Percentiles rank a stretch among this genome's conserved stretches.
phyloP scores from a whole-genome alignment of 2,329 filamentous ascomycete genomes.

The Paraphaeosphaeria minitans region DNA sequence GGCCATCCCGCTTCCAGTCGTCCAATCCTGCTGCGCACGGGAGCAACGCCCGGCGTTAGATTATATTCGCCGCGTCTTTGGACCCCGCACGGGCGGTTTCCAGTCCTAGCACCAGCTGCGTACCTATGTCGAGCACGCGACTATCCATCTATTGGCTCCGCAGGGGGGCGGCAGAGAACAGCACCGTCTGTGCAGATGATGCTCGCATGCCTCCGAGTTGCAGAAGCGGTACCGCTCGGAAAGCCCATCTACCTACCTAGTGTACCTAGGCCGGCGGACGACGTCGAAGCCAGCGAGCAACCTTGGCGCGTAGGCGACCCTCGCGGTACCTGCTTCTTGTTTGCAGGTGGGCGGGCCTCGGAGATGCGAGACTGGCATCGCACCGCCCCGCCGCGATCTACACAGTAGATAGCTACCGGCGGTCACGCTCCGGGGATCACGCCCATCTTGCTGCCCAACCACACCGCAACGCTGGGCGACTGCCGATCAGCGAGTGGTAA shows the following conservation, averaged over 20 bases:
- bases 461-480: neutral
- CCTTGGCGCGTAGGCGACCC: too few relatives aligned
- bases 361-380: too few relatives aligned
- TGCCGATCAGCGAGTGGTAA: neutral
- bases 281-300: too few relatives aligned
- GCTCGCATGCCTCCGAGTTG: neutral
- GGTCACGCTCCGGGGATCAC: neutral
- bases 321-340: too few relatives aligned
- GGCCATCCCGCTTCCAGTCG: neutral
- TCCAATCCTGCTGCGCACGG: neutral
- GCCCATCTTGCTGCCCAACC: neutral
- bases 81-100: neutral
- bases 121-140: neutral
- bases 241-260: too few relatives aligned
- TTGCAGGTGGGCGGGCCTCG: too few relatives aligned
- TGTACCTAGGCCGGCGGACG: too few relatives aligned
- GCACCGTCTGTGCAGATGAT: neutral
- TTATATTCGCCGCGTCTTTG: neutral
- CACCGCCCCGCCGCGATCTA: too few relatives aligned
- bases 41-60: neutral
- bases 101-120: neutral
- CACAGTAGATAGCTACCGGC: neutral
- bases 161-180: neutral
- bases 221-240: too few relatives aligned
- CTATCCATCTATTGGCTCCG: neutral